Evolutionary conservation across 345 rosid genomes (phyloP).

Genomic region (Brassica rapa): DNA sequence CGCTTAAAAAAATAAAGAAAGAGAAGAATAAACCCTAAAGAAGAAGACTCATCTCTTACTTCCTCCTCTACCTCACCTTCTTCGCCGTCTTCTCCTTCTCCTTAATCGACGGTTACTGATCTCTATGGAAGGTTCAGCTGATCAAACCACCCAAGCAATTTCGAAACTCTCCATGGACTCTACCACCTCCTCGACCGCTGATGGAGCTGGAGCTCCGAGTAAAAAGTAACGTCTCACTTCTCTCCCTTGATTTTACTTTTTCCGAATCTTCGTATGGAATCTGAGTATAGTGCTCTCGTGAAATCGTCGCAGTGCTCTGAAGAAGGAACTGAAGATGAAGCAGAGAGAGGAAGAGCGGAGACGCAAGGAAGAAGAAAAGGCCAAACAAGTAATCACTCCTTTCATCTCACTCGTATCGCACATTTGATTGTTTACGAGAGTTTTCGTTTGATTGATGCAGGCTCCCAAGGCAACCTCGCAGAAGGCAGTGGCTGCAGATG

Average conservation of each 20-base stretch:
- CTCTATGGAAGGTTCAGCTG: conserved; percentile 19
- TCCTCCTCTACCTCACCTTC: not conserved
- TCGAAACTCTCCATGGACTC: conserved; percentile 30
- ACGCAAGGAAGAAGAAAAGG: conserved; percentile 65
- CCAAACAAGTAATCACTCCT: conserved; percentile 43
- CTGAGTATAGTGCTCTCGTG: not conserved
- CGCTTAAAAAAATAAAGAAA: not conserved
- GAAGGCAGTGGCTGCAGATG: conserved; percentile 58
- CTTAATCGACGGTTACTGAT: not conserved
- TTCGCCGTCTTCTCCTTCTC: conserved; percentile 20
- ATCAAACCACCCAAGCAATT: conserved; percentile 26
- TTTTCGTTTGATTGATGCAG: conserved; percentile 5
- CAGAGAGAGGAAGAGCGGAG: conserved; percentile 81
- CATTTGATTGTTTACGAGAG: conserved; percentile 5
- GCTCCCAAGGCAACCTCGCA: conserved; percentile 25
- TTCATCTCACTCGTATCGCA: not conserved
- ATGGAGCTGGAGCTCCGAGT: conserved; percentile 56
- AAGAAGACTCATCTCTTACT: not conserved
- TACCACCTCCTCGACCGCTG: conserved; percentile 15
- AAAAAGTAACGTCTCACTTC: conserved; percentile 57
- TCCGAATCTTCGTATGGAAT: not conserved
- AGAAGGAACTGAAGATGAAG: conserved; percentile 73
- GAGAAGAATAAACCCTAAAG: conserved; percentile 24
- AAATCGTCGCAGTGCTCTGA: conserved; percentile 62
- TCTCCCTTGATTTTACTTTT: not conserved